Evolutionary conservation across 2,329 filamentous ascomycete genomes (phyloP).

Genomic region (Chaetomium globosum): DNA sequence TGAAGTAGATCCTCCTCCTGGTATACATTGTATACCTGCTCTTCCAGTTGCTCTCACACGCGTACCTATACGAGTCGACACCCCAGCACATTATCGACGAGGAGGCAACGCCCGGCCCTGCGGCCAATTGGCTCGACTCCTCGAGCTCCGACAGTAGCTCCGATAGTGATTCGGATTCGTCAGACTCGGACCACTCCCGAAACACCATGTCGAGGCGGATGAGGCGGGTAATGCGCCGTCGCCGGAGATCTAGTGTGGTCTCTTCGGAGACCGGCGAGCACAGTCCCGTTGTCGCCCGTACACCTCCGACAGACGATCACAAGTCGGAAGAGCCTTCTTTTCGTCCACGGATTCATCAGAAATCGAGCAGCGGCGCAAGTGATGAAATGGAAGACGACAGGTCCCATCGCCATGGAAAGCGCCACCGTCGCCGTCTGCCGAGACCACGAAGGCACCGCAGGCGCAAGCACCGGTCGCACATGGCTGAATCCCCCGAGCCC

Average conservation of each 20-base stretch:
- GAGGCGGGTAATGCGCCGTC: slow-evolving; percentile 72
- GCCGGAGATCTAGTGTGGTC: slow-evolving; percentile 75
- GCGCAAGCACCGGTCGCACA: slow-evolving; percentile 48
- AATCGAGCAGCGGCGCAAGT: slow-evolving; percentile 41
- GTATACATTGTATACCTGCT: slow-evolving; percentile 83
- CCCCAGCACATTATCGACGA: slow-evolving; percentile 92
- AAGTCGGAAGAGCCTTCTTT: slow-evolving; percentile 46
- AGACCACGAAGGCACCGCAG: slow-evolving; percentile 46
- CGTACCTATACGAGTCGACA: slow-evolving; percentile 89
- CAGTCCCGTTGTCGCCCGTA: slow-evolving; percentile 41
- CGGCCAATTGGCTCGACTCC: slow-evolving; percentile 78
- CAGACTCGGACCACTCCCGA: slow-evolving; percentile 62
- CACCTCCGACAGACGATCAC: slow-evolving; percentile 50
- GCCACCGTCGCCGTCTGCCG: slow-evolving; percentile 43
- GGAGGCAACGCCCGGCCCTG: slow-evolving; percentile 81
- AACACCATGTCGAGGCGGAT: slow-evolving; percentile 73
- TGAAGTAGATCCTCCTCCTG: slow-evolving; percentile 68
- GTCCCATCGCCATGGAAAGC: slow-evolving; percentile 41
- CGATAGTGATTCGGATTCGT: slow-evolving; percentile 68
- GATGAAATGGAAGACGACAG: slow-evolving; percentile 53
- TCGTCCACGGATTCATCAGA: slow-evolving; percentile 42
- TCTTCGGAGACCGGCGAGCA: slow-evolving; percentile 50
- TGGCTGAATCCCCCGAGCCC: slow-evolving; percentile 37
- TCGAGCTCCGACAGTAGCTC: slow-evolving; percentile 61
- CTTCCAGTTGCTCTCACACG: slow-evolving; percentile 89